phyloP scores from a whole-genome alignment of 495 filamentous ascomycete species.

The Podospora appendiculata region DNA sequence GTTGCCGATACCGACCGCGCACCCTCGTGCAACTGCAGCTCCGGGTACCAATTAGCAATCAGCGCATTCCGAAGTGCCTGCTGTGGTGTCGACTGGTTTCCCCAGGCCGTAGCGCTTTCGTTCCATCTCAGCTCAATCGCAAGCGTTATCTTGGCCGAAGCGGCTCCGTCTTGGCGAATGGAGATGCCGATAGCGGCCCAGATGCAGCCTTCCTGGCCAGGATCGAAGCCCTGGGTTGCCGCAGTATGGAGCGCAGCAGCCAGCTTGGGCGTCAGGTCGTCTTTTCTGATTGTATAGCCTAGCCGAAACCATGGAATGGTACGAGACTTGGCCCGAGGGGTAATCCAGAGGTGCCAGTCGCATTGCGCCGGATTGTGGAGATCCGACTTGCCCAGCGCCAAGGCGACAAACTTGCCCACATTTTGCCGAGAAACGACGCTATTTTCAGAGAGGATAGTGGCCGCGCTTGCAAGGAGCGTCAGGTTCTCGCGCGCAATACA shows the following conservation, averaged over 20 bases:
- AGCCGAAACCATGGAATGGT: constrained; percentile 2
- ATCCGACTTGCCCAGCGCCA: neutral
- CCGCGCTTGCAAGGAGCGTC: neutral
- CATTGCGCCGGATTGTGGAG: neutral
- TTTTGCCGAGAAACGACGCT: constrained; percentile 1
- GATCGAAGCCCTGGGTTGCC: neutral
- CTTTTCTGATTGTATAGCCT: neutral
- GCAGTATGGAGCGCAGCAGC: constrained; percentile 8
- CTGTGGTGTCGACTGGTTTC: constrained; percentile 6
- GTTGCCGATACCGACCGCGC: neutral
- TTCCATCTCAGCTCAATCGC: constrained; percentile 19
- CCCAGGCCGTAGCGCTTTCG: constrained; percentile 9
- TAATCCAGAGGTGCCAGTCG: constrained; percentile 7
- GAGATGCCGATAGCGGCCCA: constrained; percentile 14
- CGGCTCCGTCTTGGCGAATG: constrained; percentile 8
- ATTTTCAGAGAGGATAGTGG: neutral
- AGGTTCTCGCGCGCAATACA: constrained; percentile 17
- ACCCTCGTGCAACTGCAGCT: neutral
- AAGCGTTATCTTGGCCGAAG: constrained; percentile 5
- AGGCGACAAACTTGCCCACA: constrained; percentile 2
- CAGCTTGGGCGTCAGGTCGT: neutral
- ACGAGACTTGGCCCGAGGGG: constrained; percentile 7
- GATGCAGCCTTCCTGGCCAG: constrained; percentile 12
- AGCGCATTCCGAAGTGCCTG: constrained; percentile 11
- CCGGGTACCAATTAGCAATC: constrained; percentile 21